Evolutionary conservation across 2,329 filamentous ascomycete genomes (phyloP).

Genomic region (Aspergillus floridensis): DNA sequence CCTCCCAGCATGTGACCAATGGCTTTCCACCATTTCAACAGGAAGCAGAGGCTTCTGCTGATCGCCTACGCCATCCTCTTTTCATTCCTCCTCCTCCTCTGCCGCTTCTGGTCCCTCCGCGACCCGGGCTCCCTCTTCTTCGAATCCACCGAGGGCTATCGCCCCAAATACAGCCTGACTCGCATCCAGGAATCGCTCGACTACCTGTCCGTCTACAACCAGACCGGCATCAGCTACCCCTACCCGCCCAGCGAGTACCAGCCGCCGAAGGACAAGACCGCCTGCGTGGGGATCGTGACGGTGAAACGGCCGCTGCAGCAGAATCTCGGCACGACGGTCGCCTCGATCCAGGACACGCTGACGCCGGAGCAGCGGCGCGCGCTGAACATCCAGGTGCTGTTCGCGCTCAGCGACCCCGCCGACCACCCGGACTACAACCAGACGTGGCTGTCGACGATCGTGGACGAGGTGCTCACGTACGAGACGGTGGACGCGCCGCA

Average conservation of each 20-base stretch:
- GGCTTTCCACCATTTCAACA: constrained; percentile 13
- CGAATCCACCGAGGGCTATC: constrained; percentile 22
- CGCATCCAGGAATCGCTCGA: constrained; percentile 20
- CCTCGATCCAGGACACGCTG: constrained; percentile 45
- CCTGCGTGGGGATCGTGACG: constrained; percentile 48
- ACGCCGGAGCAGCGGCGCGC: constrained; percentile 39
- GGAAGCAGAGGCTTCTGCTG: constrained; percentile 21
- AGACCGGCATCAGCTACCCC: constrained; percentile 4
- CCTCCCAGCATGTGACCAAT: constrained; percentile 5
- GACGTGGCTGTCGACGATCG: constrained; percentile 41
- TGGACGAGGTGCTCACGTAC: constrained; percentile 45
- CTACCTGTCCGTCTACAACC: constrained; percentile 19
- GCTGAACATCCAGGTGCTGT: constrained; percentile 45
- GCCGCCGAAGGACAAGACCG: constrained; percentile 7
- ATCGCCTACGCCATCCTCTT: constrained; percentile 20
- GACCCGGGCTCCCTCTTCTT: constrained; percentile 27
- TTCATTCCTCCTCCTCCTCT: constrained; percentile 19
- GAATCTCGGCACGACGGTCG: constrained; percentile 44
- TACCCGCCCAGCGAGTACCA: background rate
- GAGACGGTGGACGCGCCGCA: constrained; percentile 24
- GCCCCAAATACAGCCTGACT: constrained; percentile 20
- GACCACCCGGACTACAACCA: constrained; percentile 44
- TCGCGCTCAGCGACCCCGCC: constrained; percentile 43
- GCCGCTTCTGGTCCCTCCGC: constrained; percentile 19
- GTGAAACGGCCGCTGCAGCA: constrained; percentile 40